Percentiles rank a stretch among this genome's conserved stretches.
These are phyloP conservation scores for Arbutus unedo DNA, from an alignment of 148 eudicot species.

Conservation along the genomic window DNA sequence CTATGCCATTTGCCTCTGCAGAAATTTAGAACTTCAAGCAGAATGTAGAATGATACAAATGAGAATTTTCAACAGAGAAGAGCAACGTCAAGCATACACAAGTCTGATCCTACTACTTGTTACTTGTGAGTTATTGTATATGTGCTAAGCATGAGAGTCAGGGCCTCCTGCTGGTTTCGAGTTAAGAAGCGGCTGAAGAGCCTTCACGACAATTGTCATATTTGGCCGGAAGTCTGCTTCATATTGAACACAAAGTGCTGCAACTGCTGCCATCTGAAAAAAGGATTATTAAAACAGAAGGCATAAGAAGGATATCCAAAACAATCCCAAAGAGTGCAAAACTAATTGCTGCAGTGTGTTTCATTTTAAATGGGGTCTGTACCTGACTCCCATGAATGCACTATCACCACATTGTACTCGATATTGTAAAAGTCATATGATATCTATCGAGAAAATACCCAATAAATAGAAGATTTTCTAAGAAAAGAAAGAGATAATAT, in stretches of 20 bases:
- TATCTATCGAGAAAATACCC: background rate
- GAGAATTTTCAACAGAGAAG: background rate
- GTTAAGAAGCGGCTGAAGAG: slow-evolving; percentile 80
- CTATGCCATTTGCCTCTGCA: background rate
- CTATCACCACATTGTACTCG: background rate
- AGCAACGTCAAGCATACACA: background rate
- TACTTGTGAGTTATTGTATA: background rate
- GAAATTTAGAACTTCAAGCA: background rate
- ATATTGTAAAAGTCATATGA: background rate
- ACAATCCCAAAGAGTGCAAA: background rate
- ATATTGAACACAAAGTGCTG: slow-evolving; percentile 91
- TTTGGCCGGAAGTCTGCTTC: slow-evolving; percentile 97
- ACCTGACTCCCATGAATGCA: background rate
- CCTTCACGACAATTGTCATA: slow-evolving; percentile 96
- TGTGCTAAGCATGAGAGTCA: slow-evolving; percentile 40
- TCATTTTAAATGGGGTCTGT: background rate
- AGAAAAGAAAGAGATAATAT: background rate
- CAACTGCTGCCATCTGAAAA: slow-evolving; percentile 90
- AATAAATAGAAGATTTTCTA: background rate
- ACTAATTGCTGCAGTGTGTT: background rate
- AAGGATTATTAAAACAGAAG: background rate
- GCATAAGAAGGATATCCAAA: background rate
- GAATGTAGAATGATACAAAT: background rate
- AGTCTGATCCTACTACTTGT: slow-evolving; percentile 3
- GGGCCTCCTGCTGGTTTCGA: slow-evolving; percentile 54